These are phyloP conservation scores for Rhynchospora breviuscula DNA, from an alignment of 176 grass and related monocot genomes.

Conservation along the genomic window DNA sequence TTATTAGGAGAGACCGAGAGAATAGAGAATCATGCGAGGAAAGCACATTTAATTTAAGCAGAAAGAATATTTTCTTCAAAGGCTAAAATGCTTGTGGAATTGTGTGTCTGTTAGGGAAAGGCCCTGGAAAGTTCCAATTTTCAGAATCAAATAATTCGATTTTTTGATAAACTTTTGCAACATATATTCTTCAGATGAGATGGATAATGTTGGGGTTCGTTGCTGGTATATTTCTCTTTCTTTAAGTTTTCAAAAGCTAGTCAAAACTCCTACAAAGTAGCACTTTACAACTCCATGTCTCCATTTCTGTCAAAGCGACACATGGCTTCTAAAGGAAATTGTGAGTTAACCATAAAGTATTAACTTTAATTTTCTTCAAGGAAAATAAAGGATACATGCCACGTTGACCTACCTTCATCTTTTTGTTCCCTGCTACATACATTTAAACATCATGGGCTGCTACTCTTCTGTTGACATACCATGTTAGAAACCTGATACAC, in stretches of 20 bases:
- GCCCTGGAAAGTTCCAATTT: neutral
- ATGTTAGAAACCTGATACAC: neutral
- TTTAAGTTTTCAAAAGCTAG: neutral
- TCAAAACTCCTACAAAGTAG: neutral
- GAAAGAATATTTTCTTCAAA: neutral
- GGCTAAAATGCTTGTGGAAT: slow-evolving; percentile 4
- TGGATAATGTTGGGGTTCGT: neutral
- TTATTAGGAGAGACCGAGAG: neutral
- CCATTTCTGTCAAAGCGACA: neutral
- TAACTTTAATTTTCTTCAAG: neutral
- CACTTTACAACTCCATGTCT: neutral
- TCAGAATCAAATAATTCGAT: slow-evolving; percentile 8
- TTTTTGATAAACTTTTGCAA: neutral
- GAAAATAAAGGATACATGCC: neutral
- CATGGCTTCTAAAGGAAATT: neutral
- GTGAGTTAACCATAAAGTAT: neutral
- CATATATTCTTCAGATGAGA: neutral
- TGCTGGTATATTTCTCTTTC: neutral
- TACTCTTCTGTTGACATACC: neutral
- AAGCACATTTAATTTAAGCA: neutral
- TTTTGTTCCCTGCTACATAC: neutral
- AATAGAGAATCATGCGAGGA: neutral
- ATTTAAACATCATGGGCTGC: slow-evolving; percentile 1
- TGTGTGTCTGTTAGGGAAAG: neutral
- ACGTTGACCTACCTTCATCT: neutral